phyloP scores from a whole-genome alignment of 768 basidiomycete genomes.

The Hypholoma sublateritium region DNA sequence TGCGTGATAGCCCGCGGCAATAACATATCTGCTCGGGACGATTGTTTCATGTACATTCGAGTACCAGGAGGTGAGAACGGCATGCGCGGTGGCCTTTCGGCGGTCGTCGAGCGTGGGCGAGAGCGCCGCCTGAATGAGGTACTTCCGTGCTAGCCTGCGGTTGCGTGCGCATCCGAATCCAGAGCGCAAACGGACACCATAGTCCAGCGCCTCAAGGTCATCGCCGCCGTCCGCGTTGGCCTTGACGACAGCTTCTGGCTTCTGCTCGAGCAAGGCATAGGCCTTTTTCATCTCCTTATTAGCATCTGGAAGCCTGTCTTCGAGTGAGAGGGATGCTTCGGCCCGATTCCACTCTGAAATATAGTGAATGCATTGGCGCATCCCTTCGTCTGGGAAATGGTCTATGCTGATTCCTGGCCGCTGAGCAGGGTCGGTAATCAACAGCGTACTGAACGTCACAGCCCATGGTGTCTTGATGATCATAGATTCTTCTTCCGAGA shows the following conservation, averaged over 20 bases:
- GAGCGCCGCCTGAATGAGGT: constrained; percentile 14
- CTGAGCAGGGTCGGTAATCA: no score
- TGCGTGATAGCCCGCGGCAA: constrained; percentile 11
- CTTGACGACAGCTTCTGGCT: constrained; percentile 5
- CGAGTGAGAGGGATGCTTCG: background rate
- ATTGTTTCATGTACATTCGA: background rate
- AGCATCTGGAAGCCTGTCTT: background rate
- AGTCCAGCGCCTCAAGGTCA: constrained; percentile 12
- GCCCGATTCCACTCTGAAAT: background rate
- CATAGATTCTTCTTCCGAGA: no score
- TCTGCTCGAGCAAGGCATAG: background rate
- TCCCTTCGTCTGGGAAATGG: no score
- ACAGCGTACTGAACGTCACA: no score
- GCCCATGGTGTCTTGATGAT: no score
- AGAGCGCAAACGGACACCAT: constrained; percentile 10
- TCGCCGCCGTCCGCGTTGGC: constrained; percentile 14
- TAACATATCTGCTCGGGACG: constrained; percentile 7
- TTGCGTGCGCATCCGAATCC: constrained; percentile 12
- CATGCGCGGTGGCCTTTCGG: constrained; percentile 12
- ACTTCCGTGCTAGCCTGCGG: constrained; percentile 11
- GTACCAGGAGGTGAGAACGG: constrained; percentile 15
- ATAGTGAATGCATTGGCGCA: no score
- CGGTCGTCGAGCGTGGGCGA: constrained; percentile 1
- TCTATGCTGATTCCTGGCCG: no score
- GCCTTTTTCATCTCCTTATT: background rate